Percentiles rank a stretch among this genome's conserved stretches.
These are phyloP conservation scores for Chamaecyparis obtusa DNA, from an alignment of 75 land plant species.

Conservation along the genomic window DNA sequence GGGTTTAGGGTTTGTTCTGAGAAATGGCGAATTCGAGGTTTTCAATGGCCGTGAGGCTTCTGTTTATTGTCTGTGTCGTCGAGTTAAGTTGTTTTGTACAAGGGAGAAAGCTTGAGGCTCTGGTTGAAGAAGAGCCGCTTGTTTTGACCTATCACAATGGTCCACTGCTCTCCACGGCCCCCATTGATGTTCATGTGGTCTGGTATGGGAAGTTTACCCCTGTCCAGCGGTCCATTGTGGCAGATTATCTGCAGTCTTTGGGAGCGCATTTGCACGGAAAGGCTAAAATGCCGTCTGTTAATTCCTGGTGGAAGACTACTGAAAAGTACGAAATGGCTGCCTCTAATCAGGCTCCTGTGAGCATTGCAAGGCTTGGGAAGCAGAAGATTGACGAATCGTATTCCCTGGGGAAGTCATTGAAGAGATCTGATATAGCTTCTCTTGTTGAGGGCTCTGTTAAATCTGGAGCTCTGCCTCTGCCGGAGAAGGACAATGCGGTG, in stretches of 20 bases:
- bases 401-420: conserved; percentile 20
- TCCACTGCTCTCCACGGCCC: conserved; percentile 42
- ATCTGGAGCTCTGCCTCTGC: neutral
- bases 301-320: conserved; percentile 4
- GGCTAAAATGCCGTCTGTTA: conserved; percentile 12
- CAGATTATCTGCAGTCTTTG: conserved; percentile 61
- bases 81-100: neutral
- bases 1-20: neutral
- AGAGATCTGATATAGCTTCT: conserved; percentile 16
- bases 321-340: neutral
- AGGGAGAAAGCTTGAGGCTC: conserved; percentile 13
- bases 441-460: conserved; percentile 17
- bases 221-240: conserved; percentile 48
- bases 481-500: conserved; percentile 18
- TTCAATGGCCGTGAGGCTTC: neutral
- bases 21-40: neutral
- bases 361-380: neutral
- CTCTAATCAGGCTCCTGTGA: neutral
- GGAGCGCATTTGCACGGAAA: conserved; percentile 19
- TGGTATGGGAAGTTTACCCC: conserved; percentile 82
- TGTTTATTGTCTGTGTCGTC: neutral
- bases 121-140: conserved; percentile 41
- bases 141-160: conserved; percentile 70
- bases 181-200: conserved; percentile 42
- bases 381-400: neutral